phyloP scores from a whole-genome alignment of 1,284 basidiomycete genomes.

The Boletellus deceptivus region DNA sequence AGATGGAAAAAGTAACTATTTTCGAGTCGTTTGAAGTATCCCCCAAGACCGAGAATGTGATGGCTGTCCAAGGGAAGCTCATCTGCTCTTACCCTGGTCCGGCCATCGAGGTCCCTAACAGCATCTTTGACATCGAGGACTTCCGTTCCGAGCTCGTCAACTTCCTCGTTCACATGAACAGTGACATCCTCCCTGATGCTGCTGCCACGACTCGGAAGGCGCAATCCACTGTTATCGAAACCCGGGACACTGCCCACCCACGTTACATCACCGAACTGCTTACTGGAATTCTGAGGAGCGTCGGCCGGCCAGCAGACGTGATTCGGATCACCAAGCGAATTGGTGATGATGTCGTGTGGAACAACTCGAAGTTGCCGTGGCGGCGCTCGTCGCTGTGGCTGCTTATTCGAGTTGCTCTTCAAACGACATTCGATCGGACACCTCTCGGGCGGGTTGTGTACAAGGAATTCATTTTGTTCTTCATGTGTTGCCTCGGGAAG shows the following conservation, averaged over 20 bases:
- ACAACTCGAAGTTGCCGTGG: slow-evolving; percentile 41
- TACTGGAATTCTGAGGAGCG: slow-evolving; percentile 31
- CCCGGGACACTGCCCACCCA: slow-evolving; percentile 31
- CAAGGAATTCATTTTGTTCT: slow-evolving; percentile 44
- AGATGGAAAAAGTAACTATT: slow-evolving; percentile 12
- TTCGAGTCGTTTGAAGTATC: slow-evolving; percentile 40
- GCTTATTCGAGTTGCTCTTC: slow-evolving; percentile 38
- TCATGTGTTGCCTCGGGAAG: slow-evolving; percentile 36
- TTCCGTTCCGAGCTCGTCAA: slow-evolving; percentile 29
- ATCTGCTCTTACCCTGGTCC: slow-evolving; percentile 36
- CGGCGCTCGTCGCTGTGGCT: slow-evolving; percentile 40
- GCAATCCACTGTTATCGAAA: slow-evolving; percentile 23
- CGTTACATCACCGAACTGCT: slow-evolving; percentile 37
- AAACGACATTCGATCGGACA: slow-evolving; percentile 37
- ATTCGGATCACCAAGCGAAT: slow-evolving; percentile 31
- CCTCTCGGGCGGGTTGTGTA: slow-evolving; percentile 30
- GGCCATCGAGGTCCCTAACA: slow-evolving; percentile 26
- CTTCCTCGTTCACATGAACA: too few species aligned
- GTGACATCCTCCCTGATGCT: slow-evolving; percentile 15
- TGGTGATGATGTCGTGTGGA: slow-evolving; percentile 34
- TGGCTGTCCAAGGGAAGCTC: slow-evolving; percentile 35
- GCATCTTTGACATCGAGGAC: slow-evolving; percentile 13
- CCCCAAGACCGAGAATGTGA: slow-evolving; percentile 20
- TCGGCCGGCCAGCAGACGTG: slow-evolving; percentile 22
- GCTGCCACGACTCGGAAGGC: slow-evolving; percentile 9